These are phyloP conservation scores for Galeopsis tetrahit DNA, from an alignment of 257 asterid species.

Conservation along the genomic window DNA sequence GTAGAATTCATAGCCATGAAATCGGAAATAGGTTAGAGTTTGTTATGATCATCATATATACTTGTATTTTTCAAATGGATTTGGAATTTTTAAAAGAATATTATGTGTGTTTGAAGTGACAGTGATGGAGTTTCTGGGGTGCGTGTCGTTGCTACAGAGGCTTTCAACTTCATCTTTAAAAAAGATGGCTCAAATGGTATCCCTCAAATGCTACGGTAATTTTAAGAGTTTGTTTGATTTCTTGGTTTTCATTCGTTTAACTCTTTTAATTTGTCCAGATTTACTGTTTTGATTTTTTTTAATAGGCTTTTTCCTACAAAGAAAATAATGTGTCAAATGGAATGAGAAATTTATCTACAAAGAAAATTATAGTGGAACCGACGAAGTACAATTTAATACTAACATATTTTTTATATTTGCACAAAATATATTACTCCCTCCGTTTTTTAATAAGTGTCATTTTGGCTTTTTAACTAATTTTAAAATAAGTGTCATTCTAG, in stretches of 20 bases:
- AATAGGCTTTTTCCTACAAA: too few species aligned
- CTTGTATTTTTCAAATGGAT: not conserved
- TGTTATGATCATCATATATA: not conserved
- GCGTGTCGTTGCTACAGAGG: slow-evolving; percentile 88
- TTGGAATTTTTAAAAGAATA: not conserved
- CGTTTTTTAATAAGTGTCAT: too few species aligned
- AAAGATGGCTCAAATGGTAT: slow-evolving; percentile 70
- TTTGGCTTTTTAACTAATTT: too few species aligned
- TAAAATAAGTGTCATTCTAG: too few species aligned
- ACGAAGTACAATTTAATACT: too few species aligned
- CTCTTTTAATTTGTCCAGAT: not conserved
- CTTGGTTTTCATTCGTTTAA: not conserved
- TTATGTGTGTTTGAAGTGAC: slow-evolving; percentile 33
- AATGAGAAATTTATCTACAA: too few species aligned
- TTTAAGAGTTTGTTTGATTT: not conserved
- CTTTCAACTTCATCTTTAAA: slow-evolving; percentile 75
- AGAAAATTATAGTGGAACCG: too few species aligned
- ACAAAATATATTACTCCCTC: too few species aligned
- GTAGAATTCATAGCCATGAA: slow-evolving; percentile 26
- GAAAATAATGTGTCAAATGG: too few species aligned
- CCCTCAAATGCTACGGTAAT: slow-evolving; percentile 62
- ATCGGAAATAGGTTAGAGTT: slow-evolving; percentile 35
- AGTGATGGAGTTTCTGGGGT: slow-evolving; percentile 87
- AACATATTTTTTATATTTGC: too few species aligned
- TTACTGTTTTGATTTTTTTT: not conserved